Evolutionary conservation across 2,329 filamentous ascomycete genomes (phyloP), one percentile per base, ranked within the genome.

Genomic region (Paracorniculantispora psalliotae): DNA sequence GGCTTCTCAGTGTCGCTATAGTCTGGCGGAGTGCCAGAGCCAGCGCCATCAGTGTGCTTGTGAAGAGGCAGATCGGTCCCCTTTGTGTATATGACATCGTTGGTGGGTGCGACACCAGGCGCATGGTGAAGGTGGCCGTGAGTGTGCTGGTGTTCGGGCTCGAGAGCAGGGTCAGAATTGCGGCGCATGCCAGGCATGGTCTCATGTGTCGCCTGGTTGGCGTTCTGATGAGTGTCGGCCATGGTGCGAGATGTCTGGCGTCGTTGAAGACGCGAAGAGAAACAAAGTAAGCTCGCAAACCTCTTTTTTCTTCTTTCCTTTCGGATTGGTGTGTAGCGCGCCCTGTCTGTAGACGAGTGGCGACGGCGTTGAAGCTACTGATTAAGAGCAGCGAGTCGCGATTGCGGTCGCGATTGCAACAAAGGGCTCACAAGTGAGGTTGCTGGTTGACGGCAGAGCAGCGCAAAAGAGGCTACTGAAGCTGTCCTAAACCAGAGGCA

Each of bases 61-160:
- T 61, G 61, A 51, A 58, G 37, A 13, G 56, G 56, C 51, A 69
- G 62, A 44, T 64, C 64, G 59, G 64, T 61, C 43, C 48, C 58
- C 48, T 63, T 66, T 37, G 79, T 73, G 65, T 83, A 83, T 46
- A 77, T 70, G 39, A 79, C 73, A 53, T 82, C 76, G 55, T 73
- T 62, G 63, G 73, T 65, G 61, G 69, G 63, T 41, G 71, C 64
- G 39, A 72, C 63, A 61, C 73, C 63, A 60, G 71, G 61, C 39
- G 72, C 71, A 66, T 80, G 77, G 65, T 79, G 71, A 26, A 71
- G 64, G 65, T 80, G 77, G 21, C 67, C 62, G 64, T 81, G 79
- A 13, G 66, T 68, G 58, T 78, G 77, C 67, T 79, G 76, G 65
- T 77, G 68, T 15, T 67, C 62, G 47, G 72, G 69, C 41, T 76